These are phyloP conservation scores for Salix exigua DNA, from an alignment of 345 rosid species.

Conservation along the genomic window DNA sequence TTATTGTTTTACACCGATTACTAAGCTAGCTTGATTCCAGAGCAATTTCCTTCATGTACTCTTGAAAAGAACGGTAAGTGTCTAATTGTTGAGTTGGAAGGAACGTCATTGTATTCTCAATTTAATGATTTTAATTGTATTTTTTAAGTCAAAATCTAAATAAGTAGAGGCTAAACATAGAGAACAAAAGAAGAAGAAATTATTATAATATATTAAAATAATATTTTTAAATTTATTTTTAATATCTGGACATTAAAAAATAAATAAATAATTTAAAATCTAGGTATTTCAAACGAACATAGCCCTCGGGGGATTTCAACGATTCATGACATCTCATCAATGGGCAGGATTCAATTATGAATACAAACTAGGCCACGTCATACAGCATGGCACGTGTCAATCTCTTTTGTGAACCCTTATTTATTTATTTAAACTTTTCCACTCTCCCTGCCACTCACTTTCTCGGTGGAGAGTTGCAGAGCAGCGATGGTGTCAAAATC, in stretches of 20 bases:
- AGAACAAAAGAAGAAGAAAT: not conserved
- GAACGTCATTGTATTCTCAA: conserved; percentile 42
- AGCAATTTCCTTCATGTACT: conserved; percentile 26
- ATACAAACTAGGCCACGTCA: conserved; percentile 15
- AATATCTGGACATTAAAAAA: no score
- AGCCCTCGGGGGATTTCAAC: not conserved
- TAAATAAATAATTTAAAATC: no score
- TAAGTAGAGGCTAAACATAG: not conserved
- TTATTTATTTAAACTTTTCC: not conserved
- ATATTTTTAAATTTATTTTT: no score
- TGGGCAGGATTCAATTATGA: not conserved
- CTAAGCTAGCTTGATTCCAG: conserved; percentile 35
- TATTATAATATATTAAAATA: no score
- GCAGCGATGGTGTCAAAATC: conserved; percentile 44
- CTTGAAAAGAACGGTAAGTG: conserved; percentile 34
- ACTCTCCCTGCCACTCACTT: not conserved
- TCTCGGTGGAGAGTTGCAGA: conserved; percentile 13
- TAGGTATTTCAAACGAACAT: not conserved
- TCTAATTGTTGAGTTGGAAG: conserved; percentile 43
- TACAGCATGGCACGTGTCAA: conserved; percentile 23
- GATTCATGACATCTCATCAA: not conserved
- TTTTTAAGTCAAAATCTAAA: not conserved
- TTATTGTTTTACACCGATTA: no score
- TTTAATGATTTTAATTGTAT: no score
- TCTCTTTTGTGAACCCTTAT: not conserved